Conservation (phyloP, 345 rosid species). For the Pistacia atlantica region DNA sequence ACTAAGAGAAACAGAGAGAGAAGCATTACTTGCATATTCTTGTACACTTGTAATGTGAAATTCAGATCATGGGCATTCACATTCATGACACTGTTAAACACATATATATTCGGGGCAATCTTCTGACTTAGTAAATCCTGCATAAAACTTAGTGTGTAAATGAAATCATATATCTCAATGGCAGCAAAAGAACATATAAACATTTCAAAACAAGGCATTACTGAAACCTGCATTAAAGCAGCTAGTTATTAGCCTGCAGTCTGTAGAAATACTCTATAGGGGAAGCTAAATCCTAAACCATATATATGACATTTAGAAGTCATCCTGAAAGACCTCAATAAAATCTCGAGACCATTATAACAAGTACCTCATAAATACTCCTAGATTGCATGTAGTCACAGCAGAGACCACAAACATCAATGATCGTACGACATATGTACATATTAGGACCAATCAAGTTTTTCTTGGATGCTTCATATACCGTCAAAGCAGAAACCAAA, state of each 20-base stretch:
- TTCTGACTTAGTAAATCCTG: conserved; percentile 72
- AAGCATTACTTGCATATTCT: conserved; percentile 64
- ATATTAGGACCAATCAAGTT: conserved; percentile 58
- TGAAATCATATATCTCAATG: conserved; percentile 22
- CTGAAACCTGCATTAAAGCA: not conserved
- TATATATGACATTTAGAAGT: not conserved
- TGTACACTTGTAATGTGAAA: conserved; percentile 66
- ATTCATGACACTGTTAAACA: conserved; percentile 92
- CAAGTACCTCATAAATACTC: conserved; percentile 73
- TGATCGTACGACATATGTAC: conserved; percentile 74
- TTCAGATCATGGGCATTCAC: conserved; percentile 84
- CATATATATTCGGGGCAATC: conserved; percentile 65
- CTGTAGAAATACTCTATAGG: not conserved
- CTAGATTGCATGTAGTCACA: conserved; percentile 76
- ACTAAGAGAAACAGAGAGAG: conserved; percentile 14
- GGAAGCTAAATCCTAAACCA: not conserved
- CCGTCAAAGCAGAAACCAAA: conserved; percentile 66
- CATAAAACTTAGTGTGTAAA: conserved; percentile 34
- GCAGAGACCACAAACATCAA: conserved; percentile 83
- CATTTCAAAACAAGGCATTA: not conserved
- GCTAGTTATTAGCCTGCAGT: not conserved
- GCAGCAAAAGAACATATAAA: not conserved
- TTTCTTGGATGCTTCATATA: conserved; percentile 68
- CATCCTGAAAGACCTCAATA: not conserved
- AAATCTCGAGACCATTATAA: conserved; percentile 19